phyloP scores from a whole-genome alignment of 1,139 yeast genomes.

The Sugiyamaella neomexicana region DNA sequence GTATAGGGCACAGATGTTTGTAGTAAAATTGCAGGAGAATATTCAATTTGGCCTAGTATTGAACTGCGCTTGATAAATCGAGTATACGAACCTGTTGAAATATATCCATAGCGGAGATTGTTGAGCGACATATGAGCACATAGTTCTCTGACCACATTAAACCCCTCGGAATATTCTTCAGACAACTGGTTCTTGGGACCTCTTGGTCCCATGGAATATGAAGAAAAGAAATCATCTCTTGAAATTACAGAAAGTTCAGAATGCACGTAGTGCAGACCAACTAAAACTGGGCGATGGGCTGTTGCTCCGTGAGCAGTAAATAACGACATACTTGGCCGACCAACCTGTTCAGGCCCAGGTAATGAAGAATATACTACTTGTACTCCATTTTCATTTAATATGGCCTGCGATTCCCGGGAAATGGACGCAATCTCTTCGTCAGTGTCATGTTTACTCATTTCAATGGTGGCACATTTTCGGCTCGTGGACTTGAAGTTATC shows the following conservation, averaged over 20 bases:
- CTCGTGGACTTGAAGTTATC: conserved; percentile 3
- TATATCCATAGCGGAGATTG: conserved; percentile 31
- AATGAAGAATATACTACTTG: conserved; percentile 17
- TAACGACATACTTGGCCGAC: conserved; percentile 21
- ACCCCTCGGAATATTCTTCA: background rate
- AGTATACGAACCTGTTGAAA: conserved; percentile 29
- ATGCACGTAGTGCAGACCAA: conserved; percentile 22
- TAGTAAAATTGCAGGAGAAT: conserved; percentile 27
- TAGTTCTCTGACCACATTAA: conserved; percentile 10
- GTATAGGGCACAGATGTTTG: conserved; percentile 11
- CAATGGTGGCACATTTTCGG: conserved; percentile 7
- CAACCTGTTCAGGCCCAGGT: conserved; percentile 21
- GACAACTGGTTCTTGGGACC: background rate
- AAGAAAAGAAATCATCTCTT: conserved; percentile 9
- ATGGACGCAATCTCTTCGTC: conserved; percentile 19
- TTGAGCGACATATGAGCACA: conserved; percentile 29
- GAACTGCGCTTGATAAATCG: conserved; percentile 28
- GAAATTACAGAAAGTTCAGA: conserved; percentile 19
- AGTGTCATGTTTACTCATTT: conserved; percentile 17
- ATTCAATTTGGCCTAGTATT: conserved; percentile 19
- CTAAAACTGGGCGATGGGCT: conserved; percentile 19
- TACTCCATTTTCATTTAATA: conserved; percentile 22
- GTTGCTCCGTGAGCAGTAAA: conserved; percentile 14
- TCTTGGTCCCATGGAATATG: conserved; percentile 9
- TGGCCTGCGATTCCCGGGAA: conserved; percentile 19